Evolutionary conservation across 2,329 filamentous ascomycete species (phyloP), one percentile per base, ranked within the genome.

Genomic region (Metarhizium album): DNA sequence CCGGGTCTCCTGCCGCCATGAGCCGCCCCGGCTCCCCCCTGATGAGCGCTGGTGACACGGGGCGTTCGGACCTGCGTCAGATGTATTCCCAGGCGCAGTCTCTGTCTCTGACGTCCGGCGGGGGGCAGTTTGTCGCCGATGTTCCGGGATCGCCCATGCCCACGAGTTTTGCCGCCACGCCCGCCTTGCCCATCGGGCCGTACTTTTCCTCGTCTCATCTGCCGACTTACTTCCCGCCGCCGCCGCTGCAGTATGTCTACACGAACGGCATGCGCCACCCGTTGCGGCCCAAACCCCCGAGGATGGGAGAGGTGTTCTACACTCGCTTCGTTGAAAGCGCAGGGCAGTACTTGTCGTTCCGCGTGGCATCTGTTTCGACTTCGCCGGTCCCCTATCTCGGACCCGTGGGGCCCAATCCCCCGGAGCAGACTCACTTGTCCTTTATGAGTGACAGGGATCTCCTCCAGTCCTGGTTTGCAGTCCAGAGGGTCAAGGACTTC

Each of bases 281-380:
- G 0, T 73, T 94, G 42, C 82, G 93, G 0, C 86, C 88, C 1
- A 95, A 94, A 64, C 90, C 91, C 0, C 88, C 90, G 1, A 83
- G 87, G 2, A 90, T 95, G 74, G 90, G 90, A 14, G 89, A 96
- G 60, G 82, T 87, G 0, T 91, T 98, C 61, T 98, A 98, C 66
- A 85, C 83, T 0, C 85, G 93, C 49, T 95, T 85, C 64, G 75
- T 97, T 16, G 88, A 88, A 0, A 91, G 85, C 45, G 72, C 90
- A 2, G 80, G 80, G 5, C 87, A 94, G 64, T 95, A 90, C 57
- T 76, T 98, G 8, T 90, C 88, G 0, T 94, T 98, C 69, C 83
- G 93, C 20, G 83, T 93, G 0, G 90, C 90, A 0, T 87, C 84
- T 0, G 70, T 85, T 5, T 84, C 84, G 33, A 65, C 78, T 1